Evolutionary conservation across 176 grass and related monocot species (phyloP), one percentile per base, ranked within the genome.

Genomic region (Lolium rigidum): DNA sequence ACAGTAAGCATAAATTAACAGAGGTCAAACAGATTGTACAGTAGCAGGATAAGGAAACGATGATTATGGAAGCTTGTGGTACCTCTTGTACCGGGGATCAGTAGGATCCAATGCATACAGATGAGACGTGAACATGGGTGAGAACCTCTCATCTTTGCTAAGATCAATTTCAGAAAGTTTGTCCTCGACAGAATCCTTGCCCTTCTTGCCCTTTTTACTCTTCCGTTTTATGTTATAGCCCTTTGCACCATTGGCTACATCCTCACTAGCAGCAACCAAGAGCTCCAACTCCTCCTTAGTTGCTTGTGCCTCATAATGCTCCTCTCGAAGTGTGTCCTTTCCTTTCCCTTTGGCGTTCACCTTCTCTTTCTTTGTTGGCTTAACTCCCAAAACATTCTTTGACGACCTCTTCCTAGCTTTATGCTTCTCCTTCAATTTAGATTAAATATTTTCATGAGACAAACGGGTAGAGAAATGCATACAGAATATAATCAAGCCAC

Each of bases 11-110:
- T 12, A 14, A 35, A 21, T 68, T 65, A 74, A 60, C 10, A 16
- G 21, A 86, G 66, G 50, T 58, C 25, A 88, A 8, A 10, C 58
- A 83, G 55, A 21, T 4, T 20, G 15, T 9, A 37, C 17, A n/a
- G 0, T 79, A 84, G 57, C 7, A 21, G 62, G 31, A 61, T 28
- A 62, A 38, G 11, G 8, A 2, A 50, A 67, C 25, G 20, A 44
- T 6, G 22, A 47, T 47, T 28, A 28, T 71, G 28, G 25, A 64
- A 15, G 1, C 38, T 65, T 11, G 49, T 51, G 49, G 21, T 87
- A 93, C 95, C 91, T 93, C 84, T 93, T 94, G 80, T 91, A 93
- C 65, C 84, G 90, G 72, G 95, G 92, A 92, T 98, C 80, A 12
- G 95, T 95, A 57, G 95, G 95, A 83, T 98, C 91, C 87, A 95